These are phyloP conservation scores for Bocquillonia castaneifolia DNA, from an alignment of 441 rosid species.

Conservation along the genomic window DNA sequence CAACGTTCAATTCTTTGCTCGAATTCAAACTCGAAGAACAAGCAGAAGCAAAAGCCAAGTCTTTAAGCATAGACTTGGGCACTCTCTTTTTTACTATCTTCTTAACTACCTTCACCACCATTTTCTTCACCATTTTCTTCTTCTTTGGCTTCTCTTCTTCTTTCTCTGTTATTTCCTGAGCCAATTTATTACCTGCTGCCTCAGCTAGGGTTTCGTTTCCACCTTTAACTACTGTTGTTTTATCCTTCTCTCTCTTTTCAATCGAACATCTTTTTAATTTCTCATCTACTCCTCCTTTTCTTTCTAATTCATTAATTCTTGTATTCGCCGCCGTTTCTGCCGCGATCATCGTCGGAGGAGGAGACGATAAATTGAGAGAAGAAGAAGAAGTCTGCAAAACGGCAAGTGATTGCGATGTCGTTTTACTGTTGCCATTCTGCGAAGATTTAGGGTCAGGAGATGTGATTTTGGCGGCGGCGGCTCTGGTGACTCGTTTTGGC, in stretches of 20 bases:
- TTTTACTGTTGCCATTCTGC: background rate
- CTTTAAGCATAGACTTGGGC: constrained; percentile 13
- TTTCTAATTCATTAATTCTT: background rate
- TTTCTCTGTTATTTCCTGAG: background rate
- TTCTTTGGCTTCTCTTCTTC: constrained; percentile 7
- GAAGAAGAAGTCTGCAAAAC: background rate
- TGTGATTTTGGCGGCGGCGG: constrained; percentile 7
- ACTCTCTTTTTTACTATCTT: constrained; percentile 22
- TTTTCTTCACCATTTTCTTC: constrained; percentile 16
- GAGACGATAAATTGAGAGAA: background rate
- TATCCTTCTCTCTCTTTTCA: background rate
- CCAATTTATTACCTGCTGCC: background rate
- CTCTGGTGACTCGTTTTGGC: constrained; percentile 9
- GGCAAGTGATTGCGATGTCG: background rate
- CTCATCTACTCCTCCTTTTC: background rate
- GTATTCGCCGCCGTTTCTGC: background rate
- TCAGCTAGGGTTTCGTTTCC: constrained; percentile 17
- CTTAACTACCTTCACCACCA: constrained; percentile 25
- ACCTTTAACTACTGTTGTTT: background rate
- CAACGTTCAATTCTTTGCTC: background rate
- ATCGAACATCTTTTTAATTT: background rate
- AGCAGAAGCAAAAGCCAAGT: background rate
- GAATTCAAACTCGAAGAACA: background rate
- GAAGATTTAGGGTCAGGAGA: constrained; percentile 8
- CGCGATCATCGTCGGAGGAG: background rate